These are phyloP conservation scores for Blepharisma japonicum DNA, from an alignment of 73 alveolate genomes.

Conservation along the genomic window DNA sequence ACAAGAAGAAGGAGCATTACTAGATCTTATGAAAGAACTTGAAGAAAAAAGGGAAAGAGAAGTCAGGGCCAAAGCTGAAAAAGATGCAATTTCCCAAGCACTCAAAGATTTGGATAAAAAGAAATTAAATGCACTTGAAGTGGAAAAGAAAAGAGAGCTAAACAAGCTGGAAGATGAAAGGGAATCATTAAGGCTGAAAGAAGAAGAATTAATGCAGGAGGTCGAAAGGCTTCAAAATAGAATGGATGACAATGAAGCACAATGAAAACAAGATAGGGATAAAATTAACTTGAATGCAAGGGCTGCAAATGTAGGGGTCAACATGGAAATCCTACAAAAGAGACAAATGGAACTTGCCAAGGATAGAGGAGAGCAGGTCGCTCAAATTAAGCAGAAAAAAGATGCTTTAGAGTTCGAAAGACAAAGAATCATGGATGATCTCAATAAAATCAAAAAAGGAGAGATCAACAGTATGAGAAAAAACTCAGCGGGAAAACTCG, in stretches of 20 bases:
- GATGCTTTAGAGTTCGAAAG: constrained; percentile 73
- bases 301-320: constrained; percentile 37
- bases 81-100: constrained; percentile 71
- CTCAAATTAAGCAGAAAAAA: constrained; percentile 53
- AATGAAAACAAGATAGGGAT: constrained; percentile 39
- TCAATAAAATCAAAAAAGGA: constrained; percentile 43
- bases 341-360: constrained; percentile 54
- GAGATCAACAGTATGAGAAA: constrained; percentile 40
- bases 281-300: constrained; percentile 36
- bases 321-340: constrained; percentile 39
- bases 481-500: constrained; percentile 30
- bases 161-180: constrained; percentile 66
- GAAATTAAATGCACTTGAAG: constrained; percentile 63
- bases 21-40: constrained; percentile 66
- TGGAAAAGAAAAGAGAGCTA: constrained; percentile 71
- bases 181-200: constrained; percentile 71
- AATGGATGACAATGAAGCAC: constrained; percentile 46
- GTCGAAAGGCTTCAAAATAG: constrained; percentile 57
- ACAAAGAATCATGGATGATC: constrained; percentile 62
- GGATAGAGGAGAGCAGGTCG: constrained; percentile 76
- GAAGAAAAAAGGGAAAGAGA: constrained; percentile 74
- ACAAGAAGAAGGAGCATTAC: constrained; percentile 59
- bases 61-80: constrained; percentile 69
- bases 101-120: constrained; percentile 71
- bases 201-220: constrained; percentile 67